Evolutionary conservation across 2,329 filamentous ascomycete genomes (phyloP).

Genomic region (Aspergillus persii): DNA sequence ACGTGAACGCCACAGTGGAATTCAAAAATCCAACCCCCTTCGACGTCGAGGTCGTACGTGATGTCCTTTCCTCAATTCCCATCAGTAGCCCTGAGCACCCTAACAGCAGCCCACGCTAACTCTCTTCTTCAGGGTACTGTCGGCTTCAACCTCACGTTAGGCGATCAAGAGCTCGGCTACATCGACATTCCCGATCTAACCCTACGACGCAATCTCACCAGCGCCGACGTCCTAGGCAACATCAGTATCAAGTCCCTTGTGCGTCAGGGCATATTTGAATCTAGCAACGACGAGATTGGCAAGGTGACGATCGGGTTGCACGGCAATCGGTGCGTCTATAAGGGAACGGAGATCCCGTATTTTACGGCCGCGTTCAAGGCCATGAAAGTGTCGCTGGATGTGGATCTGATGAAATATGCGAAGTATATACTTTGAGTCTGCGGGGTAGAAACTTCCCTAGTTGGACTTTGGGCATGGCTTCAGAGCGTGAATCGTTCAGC

Average conservation of each 20-base stretch:
- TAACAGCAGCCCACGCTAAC: background rate
- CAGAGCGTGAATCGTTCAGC: too few species aligned
- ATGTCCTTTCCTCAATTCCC: background rate
- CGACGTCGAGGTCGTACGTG: conserved; percentile 22
- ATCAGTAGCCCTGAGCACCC: background rate
- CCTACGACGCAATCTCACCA: conserved; percentile 13
- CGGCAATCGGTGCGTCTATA: conserved; percentile 24
- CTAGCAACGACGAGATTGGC: conserved; percentile 13
- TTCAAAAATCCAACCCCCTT: conserved; percentile 22
- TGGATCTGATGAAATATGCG: conserved; percentile 24
- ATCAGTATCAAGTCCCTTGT: conserved; percentile 21
- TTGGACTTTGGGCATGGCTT: too few species aligned
- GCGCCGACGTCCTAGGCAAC: conserved; percentile 15
- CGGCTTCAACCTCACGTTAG: conserved; percentile 25
- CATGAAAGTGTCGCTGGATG: conserved; percentile 13
- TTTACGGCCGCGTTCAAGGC: conserved; percentile 24
- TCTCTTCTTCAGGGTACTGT: conserved; percentile 18
- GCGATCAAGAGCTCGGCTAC: conserved; percentile 19
- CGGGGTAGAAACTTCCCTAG: too few species aligned
- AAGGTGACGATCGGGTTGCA: conserved; percentile 22
- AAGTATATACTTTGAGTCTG: conserved; percentile 3
- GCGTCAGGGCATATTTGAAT: conserved; percentile 15
- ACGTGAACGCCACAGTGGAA: conserved; percentile 26
- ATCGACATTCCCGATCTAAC: conserved; percentile 23
- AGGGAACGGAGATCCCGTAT: conserved; percentile 27